Evolutionary conservation across 768 basidiomycete species (phyloP), one percentile per base, ranked within the genome.

Genomic region (Termitomyces sp.): DNA sequence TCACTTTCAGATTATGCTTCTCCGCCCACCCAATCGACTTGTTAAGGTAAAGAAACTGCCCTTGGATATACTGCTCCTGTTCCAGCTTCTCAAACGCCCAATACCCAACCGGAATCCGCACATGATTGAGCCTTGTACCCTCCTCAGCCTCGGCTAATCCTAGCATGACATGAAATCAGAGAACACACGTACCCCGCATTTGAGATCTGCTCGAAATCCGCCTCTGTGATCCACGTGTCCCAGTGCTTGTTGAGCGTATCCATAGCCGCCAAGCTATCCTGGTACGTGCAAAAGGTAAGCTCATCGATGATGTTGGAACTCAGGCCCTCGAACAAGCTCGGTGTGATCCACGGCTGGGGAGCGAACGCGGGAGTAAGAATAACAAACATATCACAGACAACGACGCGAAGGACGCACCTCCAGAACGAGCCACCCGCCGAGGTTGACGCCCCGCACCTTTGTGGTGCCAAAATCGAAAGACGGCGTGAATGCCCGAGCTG

Each of bases 21-120:
- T 73, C 72, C 1, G 95, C 93, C 85, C 91, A 93, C 28, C 67
- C 67, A 46, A 89, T 79, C 5, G 89, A 89, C 38, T 84, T 79
- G 60, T 76, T 62, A n/a, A 93, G 74, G 72, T 88, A 91, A n/a
- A 83, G 79, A 32, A 88, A 73, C 69, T 92, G 90, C 12, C 90
- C 90, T 71, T 83, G 81, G 59, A 90, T 83, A 70, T 80, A 93
- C 9, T 91, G 93, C 66, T 93, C 88, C 2, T 18, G 2, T 0
- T 18, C 40, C n/a, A 41, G 0, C 5, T 18, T 18, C 14, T 94
- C 91, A 65, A 87, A 93, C 0, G 89, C 91, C 91, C 91, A 95
- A 70, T 91, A 95, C 12, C 92, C 94, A 48, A 95, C 89, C 13
- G 91, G 91, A 44, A 93, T 67, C 46, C 91, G 84, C 55, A 93